Conservation (phyloP, 768 basidiomycete genomes). For the Collybia nuda region DNA sequence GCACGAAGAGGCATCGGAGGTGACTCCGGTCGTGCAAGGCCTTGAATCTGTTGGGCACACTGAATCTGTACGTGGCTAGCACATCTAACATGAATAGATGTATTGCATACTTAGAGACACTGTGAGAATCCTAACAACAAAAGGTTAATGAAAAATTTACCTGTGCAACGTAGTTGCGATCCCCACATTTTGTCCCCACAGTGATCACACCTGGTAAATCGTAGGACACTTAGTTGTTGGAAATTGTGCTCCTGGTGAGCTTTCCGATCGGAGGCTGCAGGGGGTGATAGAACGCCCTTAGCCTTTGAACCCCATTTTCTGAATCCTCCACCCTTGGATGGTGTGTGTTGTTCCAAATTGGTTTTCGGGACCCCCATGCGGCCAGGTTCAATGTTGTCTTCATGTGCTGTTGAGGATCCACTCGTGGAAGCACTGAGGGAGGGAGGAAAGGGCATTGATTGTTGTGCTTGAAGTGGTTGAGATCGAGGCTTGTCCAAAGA, state of each 20-base stretch:
- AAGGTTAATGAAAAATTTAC: slow-evolving; percentile 44
- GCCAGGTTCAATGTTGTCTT: slow-evolving; percentile 43
- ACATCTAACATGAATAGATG: slow-evolving; percentile 88
- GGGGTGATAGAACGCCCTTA: slow-evolving; percentile 41
- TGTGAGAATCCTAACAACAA: not conserved
- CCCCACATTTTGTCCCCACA: slow-evolving; percentile 99
- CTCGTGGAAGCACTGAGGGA: slow-evolving; percentile 43
- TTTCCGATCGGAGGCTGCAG: slow-evolving; percentile 33
- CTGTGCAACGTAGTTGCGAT: slow-evolving; percentile 85
- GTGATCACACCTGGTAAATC: slow-evolving; percentile 91
- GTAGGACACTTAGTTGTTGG: slow-evolving; percentile 83
- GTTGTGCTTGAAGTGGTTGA: slow-evolving; percentile 26
- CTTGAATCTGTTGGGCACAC: slow-evolving; percentile 62
- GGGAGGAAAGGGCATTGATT: slow-evolving; percentile 27
- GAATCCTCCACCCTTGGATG: slow-evolving; percentile 56
- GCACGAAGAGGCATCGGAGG: slow-evolving; percentile 36
- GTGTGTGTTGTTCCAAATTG: slow-evolving; percentile 48
- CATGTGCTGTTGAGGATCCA: slow-evolving; percentile 45
- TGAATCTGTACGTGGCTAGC: slow-evolving; percentile 60
- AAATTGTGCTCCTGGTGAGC: slow-evolving; percentile 73
- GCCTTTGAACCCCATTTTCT: slow-evolving; percentile 65
- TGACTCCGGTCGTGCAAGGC: slow-evolving; percentile 29
- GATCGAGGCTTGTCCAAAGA: slow-evolving; percentile 27
- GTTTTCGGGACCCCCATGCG: slow-evolving; percentile 37
- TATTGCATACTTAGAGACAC: slow-evolving; percentile 63